Base-by-base conservation (phyloP, 495 filamentous ascomycete genomes). In the Hypoxylon rickii region DNA sequence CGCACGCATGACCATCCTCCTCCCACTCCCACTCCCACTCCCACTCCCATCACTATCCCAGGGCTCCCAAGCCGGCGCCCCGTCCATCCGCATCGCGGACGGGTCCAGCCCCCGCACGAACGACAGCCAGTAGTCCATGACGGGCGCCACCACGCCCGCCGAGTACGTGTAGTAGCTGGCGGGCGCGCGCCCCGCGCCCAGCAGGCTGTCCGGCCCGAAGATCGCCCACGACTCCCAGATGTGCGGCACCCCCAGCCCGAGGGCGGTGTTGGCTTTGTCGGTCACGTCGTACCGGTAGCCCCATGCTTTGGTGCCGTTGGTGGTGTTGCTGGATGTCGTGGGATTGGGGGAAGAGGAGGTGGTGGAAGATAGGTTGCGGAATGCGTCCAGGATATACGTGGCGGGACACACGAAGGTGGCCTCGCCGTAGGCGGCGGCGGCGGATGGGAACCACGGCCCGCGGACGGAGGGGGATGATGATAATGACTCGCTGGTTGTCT, bases 371-470 rank as follows among this genome's bases (percentile, higher is more conserved):
- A 4, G 24, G 24, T 29, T 18, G 31, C 7, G 1, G 7, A 68
- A 43, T 5, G 60, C 51, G 34, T 58, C 45, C 13, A 76, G 69
- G 31, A 78, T 43, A 48, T 55, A 64, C n/a, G 44, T 48, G 5
- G 74, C 74, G 2, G 86, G 84, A 51, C 86, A 89, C 49, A 80
- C 75, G 52, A 89, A 88, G 1, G 81, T 86, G 1, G 79, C 74
- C 61, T 89, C 86, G 32, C 82, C 81, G 61, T 84, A 86, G 20
- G 74, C 73, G 4, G 75, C 68, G 39, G 79, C 77, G 50, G 80
- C 56, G 11, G 67, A 62, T 6, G 74, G 70, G 58, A 73, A 78
- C 68, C 69, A 78, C 5, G 58, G n/a, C 2, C 22, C 59, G 61
- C 63, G 70, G 2, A 46, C 16, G 7, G 72, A 47, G 8, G 57